Conservation (phyloP, 2,329 filamentous ascomycete species). For the Beauveria brongniartii region DNA sequence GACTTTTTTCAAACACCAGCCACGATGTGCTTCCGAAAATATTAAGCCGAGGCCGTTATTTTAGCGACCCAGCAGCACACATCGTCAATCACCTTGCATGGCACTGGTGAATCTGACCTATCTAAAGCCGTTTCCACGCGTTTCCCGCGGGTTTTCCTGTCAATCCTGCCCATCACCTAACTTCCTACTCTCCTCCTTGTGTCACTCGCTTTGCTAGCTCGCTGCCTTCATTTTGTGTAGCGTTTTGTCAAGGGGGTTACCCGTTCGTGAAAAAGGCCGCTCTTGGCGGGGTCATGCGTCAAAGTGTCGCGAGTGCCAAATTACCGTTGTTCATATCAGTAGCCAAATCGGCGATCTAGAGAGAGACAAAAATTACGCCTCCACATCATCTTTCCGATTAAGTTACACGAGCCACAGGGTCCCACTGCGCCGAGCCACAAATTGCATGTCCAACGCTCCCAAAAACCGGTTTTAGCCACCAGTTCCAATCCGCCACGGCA, state of each 20-base stretch:
- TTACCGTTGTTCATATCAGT: not conserved
- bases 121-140: no score
- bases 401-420: conserved; percentile 2
- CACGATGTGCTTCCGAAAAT: not conserved
- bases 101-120: no score
- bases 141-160: not conserved
- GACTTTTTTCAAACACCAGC: not conserved
- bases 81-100: not conserved
- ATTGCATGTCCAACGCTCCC: not conserved
- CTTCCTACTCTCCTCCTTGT: not conserved
- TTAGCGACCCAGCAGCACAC: not conserved
- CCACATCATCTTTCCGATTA: not conserved
- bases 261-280: not conserved
- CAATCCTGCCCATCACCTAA: no score
- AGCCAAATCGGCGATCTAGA: conserved; percentile 7
- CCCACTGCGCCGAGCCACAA: not conserved
- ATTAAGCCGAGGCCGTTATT: not conserved
- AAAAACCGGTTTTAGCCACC: conserved; percentile 5
- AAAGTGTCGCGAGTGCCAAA: not conserved
- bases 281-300: not conserved
- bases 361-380: not conserved
- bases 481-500: not conserved
- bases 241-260: not conserved
- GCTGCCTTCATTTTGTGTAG: not conserved
- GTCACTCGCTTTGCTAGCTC: not conserved